A percentile compares a stretch with the other conserved stretches of the same genome.
These are phyloP conservation scores for Acanthamoeba castellanii DNA, from an alignment of 208 protist species.

Conservation along the genomic window DNA sequence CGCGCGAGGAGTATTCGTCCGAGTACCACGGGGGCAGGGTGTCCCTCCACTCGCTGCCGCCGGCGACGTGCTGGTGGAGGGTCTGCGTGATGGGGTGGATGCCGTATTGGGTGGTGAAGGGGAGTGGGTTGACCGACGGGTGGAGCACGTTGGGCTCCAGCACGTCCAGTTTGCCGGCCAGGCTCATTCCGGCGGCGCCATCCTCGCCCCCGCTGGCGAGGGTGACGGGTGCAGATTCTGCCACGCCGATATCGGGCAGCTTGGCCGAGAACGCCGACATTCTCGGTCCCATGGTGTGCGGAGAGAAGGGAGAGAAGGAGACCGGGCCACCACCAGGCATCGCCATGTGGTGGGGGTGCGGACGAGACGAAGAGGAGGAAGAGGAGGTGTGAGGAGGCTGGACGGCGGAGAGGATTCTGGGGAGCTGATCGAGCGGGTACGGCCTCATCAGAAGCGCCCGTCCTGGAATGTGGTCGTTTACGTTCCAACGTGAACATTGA, in stretches of 20 bases:
- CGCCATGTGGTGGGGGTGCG: background rate
- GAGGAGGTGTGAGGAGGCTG: background rate
- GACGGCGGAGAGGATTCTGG: background rate
- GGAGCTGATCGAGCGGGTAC: constrained; percentile 58
- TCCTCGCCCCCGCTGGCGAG: background rate
- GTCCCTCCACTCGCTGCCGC: constrained; percentile 2
- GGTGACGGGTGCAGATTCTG: background rate
- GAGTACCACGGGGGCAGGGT: constrained; percentile 43
- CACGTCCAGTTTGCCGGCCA: background rate
- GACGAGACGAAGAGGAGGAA: background rate
- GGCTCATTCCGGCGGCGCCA: background rate
- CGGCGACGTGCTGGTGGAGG: background rate
- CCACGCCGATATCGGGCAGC: constrained; percentile 58
- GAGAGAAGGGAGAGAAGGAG: background rate
- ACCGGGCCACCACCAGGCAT: background rate
- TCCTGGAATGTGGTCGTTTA: background rate
- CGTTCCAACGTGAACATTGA: background rate
- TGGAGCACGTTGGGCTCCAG: constrained; percentile 41
- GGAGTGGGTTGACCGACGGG: constrained; percentile 37
- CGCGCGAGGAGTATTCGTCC: constrained; percentile 1
- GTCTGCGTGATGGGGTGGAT: constrained; percentile 55
- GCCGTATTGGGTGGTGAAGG: constrained; percentile 61
- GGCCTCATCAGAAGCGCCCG: constrained; percentile 60
- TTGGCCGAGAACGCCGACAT: constrained; percentile 63
- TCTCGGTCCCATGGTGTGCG: background rate